Evolutionary conservation across 1,284 basidiomycete species (phyloP), one percentile per base, ranked within the genome.

Genomic region (Fistulinella cinereoalba): DNA sequence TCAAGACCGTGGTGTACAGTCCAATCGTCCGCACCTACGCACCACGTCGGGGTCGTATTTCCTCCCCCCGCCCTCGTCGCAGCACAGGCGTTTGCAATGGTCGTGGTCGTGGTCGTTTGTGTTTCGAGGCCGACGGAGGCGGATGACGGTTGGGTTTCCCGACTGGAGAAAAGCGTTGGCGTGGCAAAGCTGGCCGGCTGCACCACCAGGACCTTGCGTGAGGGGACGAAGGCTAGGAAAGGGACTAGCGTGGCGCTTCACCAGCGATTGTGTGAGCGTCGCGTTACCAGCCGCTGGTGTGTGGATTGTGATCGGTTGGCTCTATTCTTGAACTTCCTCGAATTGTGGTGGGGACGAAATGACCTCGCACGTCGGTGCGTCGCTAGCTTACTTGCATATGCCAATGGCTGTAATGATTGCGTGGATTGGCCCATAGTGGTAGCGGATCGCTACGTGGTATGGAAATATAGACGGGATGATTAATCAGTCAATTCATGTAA

Each of bases 51-150:
- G 44, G 21, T 46, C 62, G 11, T 58, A 61, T 43, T 61, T 63
- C 22, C 49, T 61, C n/a, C 62, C 62, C 0, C 60, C 58, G 19
- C 58, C 62, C 16, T 33, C 15, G 8, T 56, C 47, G 6, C 62
- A 63, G 12, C 46, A 50, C 15, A 25, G 29, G 9, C 59, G 50
- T 5, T 9, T 34, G 7, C 44, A 36, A n/a, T 54, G 58, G 57
- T 27, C 49, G 22, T 47, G 53, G 41, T 43, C 54, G 28, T 71
- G 69, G 66, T 64, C 69, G 9, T 76, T 78, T 52, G 65, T 68
- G 15, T 66, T 76, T 42, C 49, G 60, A 28, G 74, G 74, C 1
- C 64, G 74, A 29, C 60, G 71, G 22, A 66, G 73, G 40, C 65
- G 72, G 23, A 57, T 79, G 49, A 65, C 66, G 24, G 18, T 77